Evolutionary conservation across 306 rosid species (phyloP).

Genomic region (Canavalia ensiformis): DNA sequence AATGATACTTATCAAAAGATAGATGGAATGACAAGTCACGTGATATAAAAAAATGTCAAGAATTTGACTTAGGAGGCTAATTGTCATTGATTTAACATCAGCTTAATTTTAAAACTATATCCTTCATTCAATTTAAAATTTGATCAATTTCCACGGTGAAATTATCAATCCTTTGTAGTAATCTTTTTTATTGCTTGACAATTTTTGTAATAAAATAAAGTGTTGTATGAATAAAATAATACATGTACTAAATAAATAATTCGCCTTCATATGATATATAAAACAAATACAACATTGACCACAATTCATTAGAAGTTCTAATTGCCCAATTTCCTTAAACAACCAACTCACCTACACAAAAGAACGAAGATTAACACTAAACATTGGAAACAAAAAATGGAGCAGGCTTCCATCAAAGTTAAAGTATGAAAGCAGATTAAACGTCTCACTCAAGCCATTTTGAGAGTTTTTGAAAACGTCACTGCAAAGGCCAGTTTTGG

Average conservation of each 20-base stretch:
- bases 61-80: too few species aligned
- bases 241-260: conserved; percentile 1
- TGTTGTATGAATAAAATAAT: not conserved
- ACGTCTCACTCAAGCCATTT: conserved; percentile 50
- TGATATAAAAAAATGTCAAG: too few species aligned
- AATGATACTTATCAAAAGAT: not conserved
- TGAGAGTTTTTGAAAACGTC: conserved; percentile 46
- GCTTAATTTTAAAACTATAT: not conserved
- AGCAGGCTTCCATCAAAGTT: conserved; percentile 56
- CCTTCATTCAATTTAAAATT: not conserved
- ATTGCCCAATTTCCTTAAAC: conserved; percentile 38
- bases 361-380: conserved; percentile 43
- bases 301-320: conserved; percentile 36
- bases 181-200: not conserved
- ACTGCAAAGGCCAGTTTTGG: conserved; percentile 52
- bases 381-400: conserved; percentile 38
- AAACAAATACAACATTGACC: conserved; percentile 24
- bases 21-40: conserved; percentile 12
- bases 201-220: not conserved
- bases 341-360: conserved; percentile 47
- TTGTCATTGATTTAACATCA: too few species aligned
- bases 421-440: conserved; percentile 51
- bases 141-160: not conserved
- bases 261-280: conserved; percentile 36
- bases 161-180: too few species aligned